Evolutionary conservation across 2,329 filamentous ascomycete species (phyloP), one percentile per base, ranked within the genome.

Genomic region (Alternaria sp.): DNA sequence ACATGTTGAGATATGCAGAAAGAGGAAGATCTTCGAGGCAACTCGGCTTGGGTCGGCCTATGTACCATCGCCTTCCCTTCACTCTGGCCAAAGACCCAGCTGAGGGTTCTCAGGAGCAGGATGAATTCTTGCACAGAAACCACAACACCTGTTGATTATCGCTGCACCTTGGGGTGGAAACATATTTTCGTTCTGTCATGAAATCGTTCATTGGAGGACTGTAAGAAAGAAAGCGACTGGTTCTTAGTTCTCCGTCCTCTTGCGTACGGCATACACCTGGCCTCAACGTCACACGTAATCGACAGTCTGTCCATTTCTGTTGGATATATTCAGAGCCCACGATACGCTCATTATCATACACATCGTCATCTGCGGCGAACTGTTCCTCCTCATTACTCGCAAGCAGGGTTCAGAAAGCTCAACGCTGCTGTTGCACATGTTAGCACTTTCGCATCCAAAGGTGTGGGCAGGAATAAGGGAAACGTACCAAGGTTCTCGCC

Each of bases 401-500:
- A 66, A 13, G 55, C 54, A 36, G 57, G 57, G 47, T 64, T 60
- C 52, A 70, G 61, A 44, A 69, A 64, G 54, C 65, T 56, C 15
- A 70, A 46, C 11, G 62, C 61, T 51, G 64, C 68, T 70, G 32
- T 61, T 19, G 15, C 13, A 36, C 5, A 26, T 49, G 50, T 66
- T 52, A 61, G 56, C 28, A 52, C n/a, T 51, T 47, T 19, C 44
- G 36, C 36, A 50, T 57, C 19, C 26, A 50, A 5, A 21, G n/a
- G 40, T 43, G 23, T 8, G 32, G 11, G 25, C 36, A 61, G 17
- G 11, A 32, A 19, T 25, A 10, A 21, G 45, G 19, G 9, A n/a
- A 44, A 70, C 75, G 46, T 70, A 79, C 77, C 67, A 17, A 79
- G 62, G 49, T 77, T 78, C 9, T 79, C 77, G n/a, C 59, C 66